These are phyloP conservation scores for Claviceps sp. DNA, from an alignment of 2,329 filamentous ascomycete species.

Conservation along the genomic window DNA sequence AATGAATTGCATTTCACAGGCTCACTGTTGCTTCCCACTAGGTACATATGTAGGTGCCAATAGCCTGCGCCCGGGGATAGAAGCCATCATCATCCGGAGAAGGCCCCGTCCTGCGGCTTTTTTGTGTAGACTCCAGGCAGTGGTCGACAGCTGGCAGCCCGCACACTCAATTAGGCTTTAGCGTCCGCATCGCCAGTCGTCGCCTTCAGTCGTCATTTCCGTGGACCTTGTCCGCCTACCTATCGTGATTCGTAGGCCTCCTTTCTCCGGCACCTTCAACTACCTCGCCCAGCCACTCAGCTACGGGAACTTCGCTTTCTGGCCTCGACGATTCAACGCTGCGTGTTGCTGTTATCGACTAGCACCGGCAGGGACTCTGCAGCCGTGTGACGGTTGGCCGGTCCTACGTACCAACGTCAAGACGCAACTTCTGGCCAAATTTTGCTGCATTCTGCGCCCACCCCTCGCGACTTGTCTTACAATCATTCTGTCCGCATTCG, in stretches of 20 bases:
- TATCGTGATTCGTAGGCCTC: not conserved
- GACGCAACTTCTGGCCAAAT: not conserved
- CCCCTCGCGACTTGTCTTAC: not conserved
- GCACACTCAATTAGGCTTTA: not conserved
- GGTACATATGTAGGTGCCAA: too few species aligned
- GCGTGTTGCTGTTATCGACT: not conserved
- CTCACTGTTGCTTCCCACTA: too few species aligned
- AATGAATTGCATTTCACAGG: too few species aligned
- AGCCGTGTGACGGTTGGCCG: not conserved
- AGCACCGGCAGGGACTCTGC: not conserved
- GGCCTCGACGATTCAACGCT: not conserved
- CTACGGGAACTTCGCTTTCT: not conserved
- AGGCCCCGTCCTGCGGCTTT: not conserved
- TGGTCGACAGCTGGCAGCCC: not conserved
- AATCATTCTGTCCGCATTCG: not conserved
- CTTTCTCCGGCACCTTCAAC: not conserved
- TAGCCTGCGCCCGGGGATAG: too few species aligned
- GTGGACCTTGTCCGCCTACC: not conserved
- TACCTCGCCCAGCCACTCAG: not conserved
- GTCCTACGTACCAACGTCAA: not conserved
- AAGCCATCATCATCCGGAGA: not conserved
- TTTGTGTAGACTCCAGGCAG: not conserved
- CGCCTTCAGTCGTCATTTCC: not conserved
- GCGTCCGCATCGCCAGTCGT: not conserved
- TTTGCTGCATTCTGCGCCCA: not conserved